Base-by-base conservation (phyloP, 108 stramenopile genomes). In the Seminavis robusta region DNA sequence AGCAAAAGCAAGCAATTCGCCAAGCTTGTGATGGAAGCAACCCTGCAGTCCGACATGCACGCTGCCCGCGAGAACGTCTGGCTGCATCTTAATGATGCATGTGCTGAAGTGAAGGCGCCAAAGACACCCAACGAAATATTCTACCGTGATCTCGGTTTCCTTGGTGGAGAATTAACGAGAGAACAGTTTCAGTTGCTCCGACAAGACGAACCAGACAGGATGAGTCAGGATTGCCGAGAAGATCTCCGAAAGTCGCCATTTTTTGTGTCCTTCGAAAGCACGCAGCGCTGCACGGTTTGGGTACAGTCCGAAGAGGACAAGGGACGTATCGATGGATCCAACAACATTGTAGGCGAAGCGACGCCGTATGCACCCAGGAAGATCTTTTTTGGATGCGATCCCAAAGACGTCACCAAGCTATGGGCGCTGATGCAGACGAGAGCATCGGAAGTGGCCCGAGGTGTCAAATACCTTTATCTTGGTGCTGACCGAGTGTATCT, bases 1-100 rank as follows among this genome's bases (percentile, higher is more conserved):
- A 81, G 80, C 41, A 86, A 84, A 65, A 81, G 79, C 30, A 92
- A 92, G 49, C 69, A 82, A 49, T 86, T 92, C 60, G 83, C 82
- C 3, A 88, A 84, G 25, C 30, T 83, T 11, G 29, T 61, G 10
- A 26, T 83, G 8, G 71, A 79, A 42, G 72, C 76, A 37, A 48
- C 65, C 4, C 49, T 87, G 23, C 52, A 48, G 17, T 65, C 79
- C 15, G 86, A 86, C 3, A 30, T 76, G 19, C 59, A 59, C 15
- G 15, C 3, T 3, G 75, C 76, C 1, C 64, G 65, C 43, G 71
- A 65, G 33, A 54, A 61, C 17, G 34, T 79, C 11, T 83, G 80
- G 80, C 78, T 54, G 11, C 75, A 73, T 43, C 29, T 92, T 17
- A 53, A 68, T 20, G 60, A 47, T 25, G 41, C 64, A 23, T 91